phyloP scores from a whole-genome alignment of 2,329 filamentous ascomycete genomes.

The Fusarium veterinarium region DNA sequence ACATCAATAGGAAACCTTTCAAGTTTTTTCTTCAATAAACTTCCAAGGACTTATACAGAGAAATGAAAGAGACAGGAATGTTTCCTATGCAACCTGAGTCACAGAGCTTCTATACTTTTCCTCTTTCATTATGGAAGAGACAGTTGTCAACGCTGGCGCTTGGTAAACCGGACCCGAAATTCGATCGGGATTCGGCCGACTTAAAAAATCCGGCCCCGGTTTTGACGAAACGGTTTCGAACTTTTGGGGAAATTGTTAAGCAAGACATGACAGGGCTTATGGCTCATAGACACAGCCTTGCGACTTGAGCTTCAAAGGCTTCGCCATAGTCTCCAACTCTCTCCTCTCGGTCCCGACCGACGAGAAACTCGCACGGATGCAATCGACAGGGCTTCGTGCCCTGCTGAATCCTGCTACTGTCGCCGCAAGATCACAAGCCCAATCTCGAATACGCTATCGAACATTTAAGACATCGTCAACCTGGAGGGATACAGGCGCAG shows the following conservation, averaged over 20 bases:
- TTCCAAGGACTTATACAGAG: neutral
- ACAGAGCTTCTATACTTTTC: neutral
- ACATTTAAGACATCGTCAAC: constrained; percentile 38
- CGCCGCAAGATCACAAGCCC: constrained; percentile 40
- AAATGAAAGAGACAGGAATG: neutral
- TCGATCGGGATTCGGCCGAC: constrained; percentile 25
- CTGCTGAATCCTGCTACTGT: constrained; percentile 44
- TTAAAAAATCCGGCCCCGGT: constrained; percentile 17
- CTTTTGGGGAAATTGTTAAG: constrained; percentile 29
- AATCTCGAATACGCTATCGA: constrained; percentile 33
- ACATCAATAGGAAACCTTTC: neutral
- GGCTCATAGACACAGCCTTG: constrained; percentile 28
- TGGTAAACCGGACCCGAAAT: neutral
- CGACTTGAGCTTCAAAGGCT: constrained; percentile 3
- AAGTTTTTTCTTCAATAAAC: neutral
- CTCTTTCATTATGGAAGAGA: neutral
- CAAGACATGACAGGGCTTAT: constrained; percentile 18
- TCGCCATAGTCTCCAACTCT: neutral
- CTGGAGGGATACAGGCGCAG: constrained; percentile 33
- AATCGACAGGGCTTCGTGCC: constrained; percentile 47
- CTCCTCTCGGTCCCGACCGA: constrained; percentile 10
- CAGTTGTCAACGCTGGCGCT: neutral
- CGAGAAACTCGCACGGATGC: constrained; percentile 48
- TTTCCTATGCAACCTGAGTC: neutral
- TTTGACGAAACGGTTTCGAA: constrained; percentile 7